Evolutionary conservation across 345 rosid genomes (phyloP), one percentile per base, ranked within the genome.

Genomic region (Cardiospermum halicacabum): DNA sequence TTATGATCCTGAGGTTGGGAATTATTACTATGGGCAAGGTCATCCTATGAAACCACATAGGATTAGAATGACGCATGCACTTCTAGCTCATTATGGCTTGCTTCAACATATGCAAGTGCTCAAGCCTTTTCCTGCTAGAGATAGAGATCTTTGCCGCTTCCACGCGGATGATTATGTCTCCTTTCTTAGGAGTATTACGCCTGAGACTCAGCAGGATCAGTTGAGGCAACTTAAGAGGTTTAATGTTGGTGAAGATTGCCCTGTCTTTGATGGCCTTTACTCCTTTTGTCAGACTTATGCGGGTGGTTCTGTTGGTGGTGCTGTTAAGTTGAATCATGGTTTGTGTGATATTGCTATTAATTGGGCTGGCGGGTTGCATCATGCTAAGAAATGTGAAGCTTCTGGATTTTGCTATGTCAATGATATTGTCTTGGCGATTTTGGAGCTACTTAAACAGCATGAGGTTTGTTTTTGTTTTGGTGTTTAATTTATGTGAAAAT

Each of bases 41-140:
- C 89, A 84, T 64, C 82, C 85, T 7, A 84, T 84, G 89, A 84
- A 84, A 72, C 89, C 89, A 7, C 89, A 84, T 43, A 77, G 89
- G 56, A 84, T 84, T 49, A 65, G 89, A 18, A 81, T 84, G 89
- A 81, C 89, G 0, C 80, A 83, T 72, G 88, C 88, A 57, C 78
- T 83, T n/a, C 75, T 83, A 31, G 85, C 85, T 6, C 88, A 83
- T 73, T 84, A 81, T 40, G 89, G 89, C 18, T 65, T 84, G 72
- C 89, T 84, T 58, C 89, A 79, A 72, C 78, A 84, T 56, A 81
- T 84, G 89, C 84, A 79, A 69, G 89, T 84, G 66, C 78, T 72
- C 50, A 81, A 81, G 70, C 89, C 89, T 19, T 69, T 77, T 62
- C 89, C 85, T 12, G 86, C 89, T 0, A 72, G 89, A 49, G 89